Base-by-base conservation (phyloP, 2,329 filamentous ascomycete species). In the Xylariaceae sp. region DNA sequence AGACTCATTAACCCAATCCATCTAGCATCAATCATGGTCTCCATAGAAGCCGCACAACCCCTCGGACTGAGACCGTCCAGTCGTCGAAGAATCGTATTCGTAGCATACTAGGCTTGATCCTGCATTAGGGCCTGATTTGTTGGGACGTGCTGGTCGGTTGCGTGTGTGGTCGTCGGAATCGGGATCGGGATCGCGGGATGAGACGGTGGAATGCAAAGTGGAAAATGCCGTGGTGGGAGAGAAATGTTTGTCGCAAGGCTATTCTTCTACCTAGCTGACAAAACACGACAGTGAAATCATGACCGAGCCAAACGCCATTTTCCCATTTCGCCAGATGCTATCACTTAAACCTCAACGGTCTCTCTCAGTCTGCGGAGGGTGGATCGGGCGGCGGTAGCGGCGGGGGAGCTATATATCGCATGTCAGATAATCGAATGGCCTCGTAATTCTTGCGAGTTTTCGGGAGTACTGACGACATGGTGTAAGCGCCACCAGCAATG, bases 401-500 rank as follows among this genome's bases (percentile, higher is more conserved):
- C 54, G 35, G 54, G 55, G 30, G 55, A 54, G 19, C 54, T 56
- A 9, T 32, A 30, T 15, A 12, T 38, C 17, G 39, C 38, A 42
- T 42, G 45, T 54, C 33, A 57, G 50, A 32, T 10, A 6, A 42
- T 19, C 9, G 17, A 31, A 17, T 35, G 14, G 18, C 38, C n/a
- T 46, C 36, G 15, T 40, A 3, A 18, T n/a, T 22, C 18, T 15
- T 41, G 10, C 11, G 43, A 33, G 35, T 12, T 15, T 36, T 14
- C 12, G 33, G 33, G 33, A n/a, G 45, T 48, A 94, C 91, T 78
- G 90, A 96, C 92, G 94, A 87, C 74, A 97, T 87, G 68, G 85
- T 87, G 83, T 95, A 97, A 70, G 92, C 94, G 77, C 92, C 89
- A 75, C 89, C 89, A 67, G 89, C 92, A 65, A 92, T 82, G 69